These are phyloP conservation scores for Lasiosphaeris hirsuta DNA, from an alignment of 495 filamentous ascomycete species.

Conservation along the genomic window DNA sequence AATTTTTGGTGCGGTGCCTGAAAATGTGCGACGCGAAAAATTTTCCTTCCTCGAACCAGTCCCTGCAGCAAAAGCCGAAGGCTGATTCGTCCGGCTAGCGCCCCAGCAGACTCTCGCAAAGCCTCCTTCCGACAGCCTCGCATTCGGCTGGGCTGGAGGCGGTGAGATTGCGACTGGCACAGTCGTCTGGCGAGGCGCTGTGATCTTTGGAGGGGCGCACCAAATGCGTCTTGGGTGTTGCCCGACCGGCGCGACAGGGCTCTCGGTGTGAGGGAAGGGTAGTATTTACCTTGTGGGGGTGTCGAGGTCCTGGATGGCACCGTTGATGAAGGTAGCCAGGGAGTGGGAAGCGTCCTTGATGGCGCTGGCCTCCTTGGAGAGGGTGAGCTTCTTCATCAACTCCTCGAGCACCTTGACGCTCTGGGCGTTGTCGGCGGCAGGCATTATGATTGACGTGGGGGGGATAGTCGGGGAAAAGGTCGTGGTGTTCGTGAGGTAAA, in stretches of 20 bases:
- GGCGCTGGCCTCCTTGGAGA: constrained; percentile 49
- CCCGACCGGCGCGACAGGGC: neutral
- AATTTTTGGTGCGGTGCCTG: constrained; percentile 27
- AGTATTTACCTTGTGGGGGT: constrained; percentile 45
- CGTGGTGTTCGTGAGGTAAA: constrained; percentile 2
- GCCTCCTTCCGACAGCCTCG: constrained; percentile 1
- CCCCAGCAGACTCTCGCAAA: neutral
- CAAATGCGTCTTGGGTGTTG: too few species aligned
- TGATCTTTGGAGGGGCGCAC: neutral
- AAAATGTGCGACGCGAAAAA: constrained; percentile 21
- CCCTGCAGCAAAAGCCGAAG: constrained; percentile 17
- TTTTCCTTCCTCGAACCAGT: constrained; percentile 16
- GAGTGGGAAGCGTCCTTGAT: constrained; percentile 45
- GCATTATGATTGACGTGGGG: constrained; percentile 31
- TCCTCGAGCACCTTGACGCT: constrained; percentile 52
- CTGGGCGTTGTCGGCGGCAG: constrained; percentile 44
- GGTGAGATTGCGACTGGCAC: neutral
- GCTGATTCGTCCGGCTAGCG: constrained; percentile 20
- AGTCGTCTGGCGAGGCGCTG: neutral
- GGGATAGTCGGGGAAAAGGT: constrained; percentile 13
- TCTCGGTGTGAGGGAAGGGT: constrained; percentile 4
- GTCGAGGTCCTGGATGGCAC: constrained; percentile 49
- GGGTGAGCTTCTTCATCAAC: constrained; percentile 50
- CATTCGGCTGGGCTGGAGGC: constrained; percentile 2
- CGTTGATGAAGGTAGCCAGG: constrained; percentile 52